A percentile compares a stretch with the other conserved stretches of the same genome.
Evolutionary conservation across 2,329 filamentous ascomycete genomes (phyloP).

Genomic region (Alternaria hordeiaustralica): DNA sequence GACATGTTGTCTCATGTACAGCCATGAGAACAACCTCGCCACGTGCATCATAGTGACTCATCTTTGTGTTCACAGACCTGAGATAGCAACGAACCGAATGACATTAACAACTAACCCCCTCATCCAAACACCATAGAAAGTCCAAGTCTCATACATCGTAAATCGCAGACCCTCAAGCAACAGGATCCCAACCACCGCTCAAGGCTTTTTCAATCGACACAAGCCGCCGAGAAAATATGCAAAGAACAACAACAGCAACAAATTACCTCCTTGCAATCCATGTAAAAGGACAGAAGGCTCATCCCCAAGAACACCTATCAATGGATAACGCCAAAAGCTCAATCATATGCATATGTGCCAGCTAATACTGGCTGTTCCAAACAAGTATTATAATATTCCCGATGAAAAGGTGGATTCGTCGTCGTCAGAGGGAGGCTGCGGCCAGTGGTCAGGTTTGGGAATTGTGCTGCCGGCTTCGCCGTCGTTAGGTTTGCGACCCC

Average conservation of each 20-base stretch:
- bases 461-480: slow-evolving; percentile 23
- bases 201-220: not conserved
- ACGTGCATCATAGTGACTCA: not conserved
- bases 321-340: not conserved
- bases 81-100: not conserved
- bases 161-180: not conserved
- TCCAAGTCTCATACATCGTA: not conserved
- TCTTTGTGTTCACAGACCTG: not conserved
- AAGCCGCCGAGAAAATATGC: not conserved
- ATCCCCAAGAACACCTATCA: not conserved
- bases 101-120: not conserved
- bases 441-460: slow-evolving; percentile 30
- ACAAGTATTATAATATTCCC: not conserved
- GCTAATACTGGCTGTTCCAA: not conserved
- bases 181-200: not conserved
- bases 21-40: too few species aligned
- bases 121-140: not conserved
- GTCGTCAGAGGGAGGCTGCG: slow-evolving; percentile 12
- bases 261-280: not conserved
- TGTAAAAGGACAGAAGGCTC: not conserved
- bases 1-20: too few species aligned
- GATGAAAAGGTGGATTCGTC: not conserved
- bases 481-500: slow-evolving; percentile 32
- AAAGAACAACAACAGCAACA: not conserved
- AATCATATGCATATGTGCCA: not conserved